Evolutionary conservation across 129 eudicot species (phyloP).

Genomic region (Apium graveolens): DNA sequence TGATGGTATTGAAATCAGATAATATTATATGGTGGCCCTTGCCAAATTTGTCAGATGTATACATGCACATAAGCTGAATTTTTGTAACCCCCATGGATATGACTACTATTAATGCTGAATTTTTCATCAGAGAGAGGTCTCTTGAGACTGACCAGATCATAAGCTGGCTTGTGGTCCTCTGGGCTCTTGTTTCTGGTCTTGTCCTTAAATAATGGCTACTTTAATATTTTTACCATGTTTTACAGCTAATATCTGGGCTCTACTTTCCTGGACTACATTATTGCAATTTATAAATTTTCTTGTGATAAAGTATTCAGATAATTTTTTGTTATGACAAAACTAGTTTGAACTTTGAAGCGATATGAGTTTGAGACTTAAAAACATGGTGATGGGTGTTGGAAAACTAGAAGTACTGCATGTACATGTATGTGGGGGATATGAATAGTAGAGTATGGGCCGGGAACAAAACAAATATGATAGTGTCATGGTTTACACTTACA

Average conservation of each 20-base stretch:
- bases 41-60: not conserved
- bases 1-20: not conserved
- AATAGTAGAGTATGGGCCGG: not conserved
- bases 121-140: not conserved
- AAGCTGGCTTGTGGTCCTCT: slow-evolving; percentile 1
- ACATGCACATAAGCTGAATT: not conserved
- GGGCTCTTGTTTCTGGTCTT: not conserved
- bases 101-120: not conserved
- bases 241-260: not conserved
- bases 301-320: not conserved
- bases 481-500: not conserved
- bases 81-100: not conserved
- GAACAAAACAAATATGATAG: not conserved
- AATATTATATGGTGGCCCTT: not conserved
- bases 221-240: not conserved
- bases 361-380: not conserved
- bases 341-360: not conserved
- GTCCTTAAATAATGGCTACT: slow-evolving; percentile 1
- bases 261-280: not conserved
- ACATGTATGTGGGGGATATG: not conserved
- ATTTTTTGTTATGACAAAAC: not conserved
- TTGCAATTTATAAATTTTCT: not conserved
- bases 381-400: not conserved
- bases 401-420: not conserved
- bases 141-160: not conserved